These are phyloP conservation scores for Lonicera japonica DNA, from an alignment of 129 eudicot genomes.

Conservation along the genomic window DNA sequence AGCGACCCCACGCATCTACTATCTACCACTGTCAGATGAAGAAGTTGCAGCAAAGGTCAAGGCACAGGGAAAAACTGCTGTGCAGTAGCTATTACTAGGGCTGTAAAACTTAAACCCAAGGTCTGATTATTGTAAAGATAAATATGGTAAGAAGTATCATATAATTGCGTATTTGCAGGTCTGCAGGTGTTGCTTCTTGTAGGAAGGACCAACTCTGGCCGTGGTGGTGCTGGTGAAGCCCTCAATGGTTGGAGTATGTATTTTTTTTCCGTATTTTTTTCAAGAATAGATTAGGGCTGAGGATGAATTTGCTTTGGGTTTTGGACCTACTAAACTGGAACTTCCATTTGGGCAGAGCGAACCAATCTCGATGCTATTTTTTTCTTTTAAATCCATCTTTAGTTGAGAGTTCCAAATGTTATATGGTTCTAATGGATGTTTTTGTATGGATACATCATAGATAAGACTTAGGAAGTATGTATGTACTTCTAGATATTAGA, in stretches of 20 bases:
- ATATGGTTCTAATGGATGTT: too few species aligned
- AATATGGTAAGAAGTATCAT: conserved; percentile 53
- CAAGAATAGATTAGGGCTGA: too few species aligned
- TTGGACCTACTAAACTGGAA: conserved; percentile 1
- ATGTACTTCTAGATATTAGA: too few species aligned
- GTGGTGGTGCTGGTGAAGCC: conserved; percentile 37
- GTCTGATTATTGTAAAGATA: conserved; percentile 40
- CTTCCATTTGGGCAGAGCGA: neutral
- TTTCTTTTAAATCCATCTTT: too few species aligned
- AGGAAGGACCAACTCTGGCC: conserved; percentile 40
- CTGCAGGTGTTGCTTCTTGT: conserved; percentile 60
- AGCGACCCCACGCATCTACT: conserved; percentile 93
- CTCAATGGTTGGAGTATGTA: too few species aligned
- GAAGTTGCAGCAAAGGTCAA: conserved; percentile 60
- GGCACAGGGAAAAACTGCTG: conserved; percentile 38
- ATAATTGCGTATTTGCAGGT: conserved; percentile 80
- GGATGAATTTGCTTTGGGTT: conserved; percentile 11
- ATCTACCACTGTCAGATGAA: conserved; percentile 84
- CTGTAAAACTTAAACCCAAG: conserved; percentile 20
- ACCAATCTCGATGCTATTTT: too few species aligned
- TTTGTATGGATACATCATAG: too few species aligned
- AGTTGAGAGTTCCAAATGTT: too few species aligned
- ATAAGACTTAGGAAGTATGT: too few species aligned
- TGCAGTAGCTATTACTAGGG: conserved; percentile 36
- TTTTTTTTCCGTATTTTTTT: too few species aligned